Percentiles rank a stretch among this genome's conserved stretches.
These are phyloP conservation scores for Martiniozyma abietophila DNA, from an alignment of 805 yeast species.

Conservation along the genomic window DNA sequence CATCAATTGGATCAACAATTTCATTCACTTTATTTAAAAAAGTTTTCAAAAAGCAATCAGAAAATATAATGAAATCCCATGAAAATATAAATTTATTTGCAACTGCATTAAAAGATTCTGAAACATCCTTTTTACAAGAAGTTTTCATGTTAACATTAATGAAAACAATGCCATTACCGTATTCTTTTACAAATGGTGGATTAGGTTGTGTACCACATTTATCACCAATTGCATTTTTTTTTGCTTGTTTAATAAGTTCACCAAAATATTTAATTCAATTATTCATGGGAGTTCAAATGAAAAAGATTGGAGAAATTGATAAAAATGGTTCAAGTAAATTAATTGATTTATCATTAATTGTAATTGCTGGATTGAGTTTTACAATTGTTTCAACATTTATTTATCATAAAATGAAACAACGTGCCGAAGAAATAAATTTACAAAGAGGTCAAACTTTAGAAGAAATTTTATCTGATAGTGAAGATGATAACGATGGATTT, in stretches of 20 bases:
- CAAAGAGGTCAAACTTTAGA: too few species aligned
- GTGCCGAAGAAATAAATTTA: background rate
- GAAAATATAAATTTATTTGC: conserved; percentile 65
- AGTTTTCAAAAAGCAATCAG: conserved; percentile 48
- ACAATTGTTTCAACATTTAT: conserved; percentile 56
- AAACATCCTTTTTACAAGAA: conserved; percentile 37
- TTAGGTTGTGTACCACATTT: conserved; percentile 81
- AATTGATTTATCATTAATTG: conserved; percentile 54
- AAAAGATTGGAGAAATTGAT: conserved; percentile 53
- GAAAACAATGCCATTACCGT: conserved; percentile 87
- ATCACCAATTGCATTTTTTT: conserved; percentile 46
- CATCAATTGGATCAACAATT: conserved; percentile 64
- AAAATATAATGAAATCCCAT: conserved; percentile 48
- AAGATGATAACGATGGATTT: too few species aligned
- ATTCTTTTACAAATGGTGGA: conserved; percentile 87
- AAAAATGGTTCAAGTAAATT: conserved; percentile 36
- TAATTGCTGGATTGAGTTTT: conserved; percentile 47
- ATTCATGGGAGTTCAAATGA: conserved; percentile 70
- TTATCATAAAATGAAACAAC: conserved; percentile 41
- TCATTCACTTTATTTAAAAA: conserved; percentile 64
- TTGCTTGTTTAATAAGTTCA: conserved; percentile 67
- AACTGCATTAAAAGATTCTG: conserved; percentile 53
- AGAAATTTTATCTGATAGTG: too few species aligned
- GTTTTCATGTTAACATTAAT: conserved; percentile 61
- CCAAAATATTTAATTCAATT: conserved; percentile 75